These are phyloP conservation scores for Rhizophagus sp. DNA, from an alignment of 192 early-diverging fungal genomes.

Conservation along the genomic window DNA sequence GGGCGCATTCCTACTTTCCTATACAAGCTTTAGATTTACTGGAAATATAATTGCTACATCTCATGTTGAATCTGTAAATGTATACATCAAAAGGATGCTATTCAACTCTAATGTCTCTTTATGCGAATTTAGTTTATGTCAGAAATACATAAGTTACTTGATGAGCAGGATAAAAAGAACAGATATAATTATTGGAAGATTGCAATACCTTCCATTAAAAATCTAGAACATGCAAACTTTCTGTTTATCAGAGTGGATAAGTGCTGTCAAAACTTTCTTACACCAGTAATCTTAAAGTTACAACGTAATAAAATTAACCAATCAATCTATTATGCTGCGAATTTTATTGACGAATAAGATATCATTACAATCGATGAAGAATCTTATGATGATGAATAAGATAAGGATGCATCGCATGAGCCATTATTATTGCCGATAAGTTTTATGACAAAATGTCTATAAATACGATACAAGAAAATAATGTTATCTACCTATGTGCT, in stretches of 20 bases:
- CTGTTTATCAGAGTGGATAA: background rate
- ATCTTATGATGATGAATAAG: too few relatives aligned
- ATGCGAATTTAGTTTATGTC: background rate
- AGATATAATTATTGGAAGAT: background rate
- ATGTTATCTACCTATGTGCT: background rate
- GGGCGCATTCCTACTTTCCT: background rate
- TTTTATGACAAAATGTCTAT: too few relatives aligned
- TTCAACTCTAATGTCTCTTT: background rate
- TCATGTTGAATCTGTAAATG: background rate
- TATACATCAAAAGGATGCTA: background rate
- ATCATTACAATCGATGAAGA: too few relatives aligned
- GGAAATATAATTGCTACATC: background rate
- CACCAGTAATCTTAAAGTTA: background rate
- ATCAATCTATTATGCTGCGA: background rate
- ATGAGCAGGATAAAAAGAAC: background rate
- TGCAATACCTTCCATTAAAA: background rate
- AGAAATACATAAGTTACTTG: background rate
- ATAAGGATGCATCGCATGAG: background rate
- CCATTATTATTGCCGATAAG: background rate
- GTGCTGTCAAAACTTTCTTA: background rate
- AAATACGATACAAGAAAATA: too few relatives aligned
- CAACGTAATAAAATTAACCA: background rate
- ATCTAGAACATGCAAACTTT: background rate
- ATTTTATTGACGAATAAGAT: too few relatives aligned
- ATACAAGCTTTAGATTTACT: slow-evolving; percentile 9